Conservation (phyloP, 768 basidiomycete species). For the Thelephora aurantiotincta region DNA sequence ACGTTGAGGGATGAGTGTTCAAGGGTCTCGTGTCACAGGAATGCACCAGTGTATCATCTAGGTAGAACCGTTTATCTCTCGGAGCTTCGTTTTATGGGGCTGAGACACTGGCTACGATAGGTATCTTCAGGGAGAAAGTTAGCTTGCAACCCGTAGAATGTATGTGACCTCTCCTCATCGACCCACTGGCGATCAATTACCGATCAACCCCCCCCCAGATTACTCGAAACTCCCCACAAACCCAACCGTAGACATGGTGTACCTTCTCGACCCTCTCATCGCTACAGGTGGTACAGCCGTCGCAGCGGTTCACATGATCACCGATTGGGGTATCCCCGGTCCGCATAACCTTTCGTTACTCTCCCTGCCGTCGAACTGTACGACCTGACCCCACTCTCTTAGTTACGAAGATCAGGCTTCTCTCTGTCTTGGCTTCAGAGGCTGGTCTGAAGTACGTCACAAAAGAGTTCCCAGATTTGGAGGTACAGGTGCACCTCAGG, state of each 20-base stretch:
- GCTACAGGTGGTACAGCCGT: slow-evolving; percentile 89
- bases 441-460: slow-evolving; percentile 59
- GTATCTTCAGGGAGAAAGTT: slow-evolving; percentile 71
- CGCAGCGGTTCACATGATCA: slow-evolving; percentile 77
- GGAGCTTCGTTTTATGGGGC: neutral
- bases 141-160: slow-evolving; percentile 87
- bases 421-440: slow-evolving; percentile 70
- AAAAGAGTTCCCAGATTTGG: slow-evolving; percentile 58
- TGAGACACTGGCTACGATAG: neutral
- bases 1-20: neutral
- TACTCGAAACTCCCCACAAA: slow-evolving; percentile 78
- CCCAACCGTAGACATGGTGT: slow-evolving; percentile 71
- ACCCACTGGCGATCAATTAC: neutral
- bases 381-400: neutral
- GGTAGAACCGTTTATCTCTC: slow-evolving; percentile 22
- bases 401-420: slow-evolving; percentile 66
- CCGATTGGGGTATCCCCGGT: slow-evolving; percentile 74
- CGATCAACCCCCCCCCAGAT: slow-evolving; percentile 28
- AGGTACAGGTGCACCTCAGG: slow-evolving; percentile 31
- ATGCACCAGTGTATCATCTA: slow-evolving; percentile 79
- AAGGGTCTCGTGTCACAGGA: slow-evolving; percentile 21
- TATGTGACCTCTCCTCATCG: slow-evolving; percentile 17
- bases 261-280: slow-evolving; percentile 82
- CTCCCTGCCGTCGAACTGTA: neutral
- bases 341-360: slow-evolving; percentile 9